These are phyloP conservation scores for Phytophthora aleatoria DNA, from an alignment of 352 stramenopile genomes.

Conservation along the genomic window DNA sequence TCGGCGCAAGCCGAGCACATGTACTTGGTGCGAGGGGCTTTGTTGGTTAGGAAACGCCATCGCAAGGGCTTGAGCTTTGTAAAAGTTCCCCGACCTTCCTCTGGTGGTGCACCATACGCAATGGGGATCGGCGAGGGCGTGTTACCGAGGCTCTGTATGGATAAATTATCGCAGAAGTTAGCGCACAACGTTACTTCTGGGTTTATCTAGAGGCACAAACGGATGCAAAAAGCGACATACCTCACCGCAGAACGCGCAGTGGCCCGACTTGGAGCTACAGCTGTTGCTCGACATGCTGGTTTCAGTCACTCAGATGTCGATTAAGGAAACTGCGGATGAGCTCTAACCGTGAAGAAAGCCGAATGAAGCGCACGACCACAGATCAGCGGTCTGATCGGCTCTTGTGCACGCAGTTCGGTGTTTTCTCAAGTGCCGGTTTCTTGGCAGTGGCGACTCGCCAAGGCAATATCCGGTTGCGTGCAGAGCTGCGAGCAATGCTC, in stretches of 20 bases:
- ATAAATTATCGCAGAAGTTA: constrained; percentile 12
- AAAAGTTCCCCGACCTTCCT: constrained; percentile 11
- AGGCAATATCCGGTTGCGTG: constrained; percentile 14
- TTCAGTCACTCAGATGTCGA: background rate
- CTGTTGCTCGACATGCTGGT: constrained; percentile 30
- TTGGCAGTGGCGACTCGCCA: background rate
- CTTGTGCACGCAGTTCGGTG: constrained; percentile 7
- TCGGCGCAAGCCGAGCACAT: constrained; percentile 30
- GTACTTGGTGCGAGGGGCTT: constrained; percentile 23
- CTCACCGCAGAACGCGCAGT: constrained; percentile 30
- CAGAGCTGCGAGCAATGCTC: constrained; percentile 27
- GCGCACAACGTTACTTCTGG: constrained; percentile 8
- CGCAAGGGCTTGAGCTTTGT: constrained; percentile 33
- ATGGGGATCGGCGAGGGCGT: constrained; percentile 21
- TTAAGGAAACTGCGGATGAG: background rate
- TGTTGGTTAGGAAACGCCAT: constrained; percentile 34
- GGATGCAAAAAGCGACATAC: constrained; percentile 19
- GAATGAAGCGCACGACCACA: background rate
- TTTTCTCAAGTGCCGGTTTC: constrained; percentile 25
- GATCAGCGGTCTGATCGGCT: constrained; percentile 16
- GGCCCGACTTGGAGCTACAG: constrained; percentile 9
- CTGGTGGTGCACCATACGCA: constrained; percentile 11
- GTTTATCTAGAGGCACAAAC: constrained; percentile 3
- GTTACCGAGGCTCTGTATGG: constrained; percentile 25
- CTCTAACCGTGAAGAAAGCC: background rate